Base-by-base conservation (phyloP, 2,329 filamentous ascomycete species). In the Periconia digitata region DNA sequence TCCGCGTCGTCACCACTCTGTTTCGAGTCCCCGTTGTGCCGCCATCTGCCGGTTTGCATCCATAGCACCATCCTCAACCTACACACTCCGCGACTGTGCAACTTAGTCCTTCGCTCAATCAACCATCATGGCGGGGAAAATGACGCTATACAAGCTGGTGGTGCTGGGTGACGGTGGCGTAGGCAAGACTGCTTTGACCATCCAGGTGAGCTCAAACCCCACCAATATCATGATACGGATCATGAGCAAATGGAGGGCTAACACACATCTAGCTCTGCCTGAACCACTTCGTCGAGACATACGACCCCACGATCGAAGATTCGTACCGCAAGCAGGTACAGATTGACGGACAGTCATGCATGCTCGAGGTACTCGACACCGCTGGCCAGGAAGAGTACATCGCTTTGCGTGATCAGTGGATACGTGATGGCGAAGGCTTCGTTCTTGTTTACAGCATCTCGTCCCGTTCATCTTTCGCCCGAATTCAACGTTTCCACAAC, bases 301-400 rank as follows among this genome's bases (percentile, higher is more conserved):
- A 86, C 66, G 83, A 86, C 66, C 83, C 83, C 40, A 85, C 83
- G 50, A 86, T 86, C 62, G 83, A 86, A 72, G 83, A 86, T 64
- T 85, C 83, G 38, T 86, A 86, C 67, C 80, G 83, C 53, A 86
- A 86, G 68, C 83, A 85, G 71, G 83, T 85, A 47, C 81, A 96
- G 68, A 97, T 97, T 73, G 94, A 97, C 70, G 84, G 86, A 53
- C 90, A 95, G 72, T 91, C 92, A 38, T 96, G 92, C 78, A 96
- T 96, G 92, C 85, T 96, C 65, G 92, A 97, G 74, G 91, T 96
- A 40, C 83, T 96, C 64, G 94, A 99, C 76, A 99, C 94, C 46
- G 94, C 94, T 44, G 94, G 94, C 49, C 94, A 99, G 73, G 94
- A 99, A 76, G 94, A 99, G 76, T 99, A 97, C 75, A 96, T 92